Conservation (phyloP, 176 grass and related monocot genomes). For the Hordeum marinum region DNA sequence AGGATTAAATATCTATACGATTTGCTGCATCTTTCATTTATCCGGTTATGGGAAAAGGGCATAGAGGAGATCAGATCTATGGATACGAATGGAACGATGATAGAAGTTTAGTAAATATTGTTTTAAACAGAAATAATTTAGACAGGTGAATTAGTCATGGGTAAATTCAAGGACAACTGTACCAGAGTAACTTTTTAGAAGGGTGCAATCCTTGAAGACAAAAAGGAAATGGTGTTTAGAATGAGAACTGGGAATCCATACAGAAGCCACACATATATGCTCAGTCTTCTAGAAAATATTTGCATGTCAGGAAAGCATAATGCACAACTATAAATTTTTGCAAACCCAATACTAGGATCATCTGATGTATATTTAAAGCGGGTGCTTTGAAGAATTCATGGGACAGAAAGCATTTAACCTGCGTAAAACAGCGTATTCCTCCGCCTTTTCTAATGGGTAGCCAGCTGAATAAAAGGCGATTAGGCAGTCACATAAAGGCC, state of each 20-base stretch:
- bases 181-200: background rate
- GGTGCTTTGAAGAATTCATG: background rate
- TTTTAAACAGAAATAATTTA: background rate
- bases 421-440: conserved; percentile 69
- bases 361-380: background rate
- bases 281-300: conserved; percentile 20
- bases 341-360: background rate
- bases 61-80: background rate
- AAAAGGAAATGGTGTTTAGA: conserved; percentile 1
- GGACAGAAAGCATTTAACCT: conserved; percentile 49
- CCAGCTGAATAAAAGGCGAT: conserved; percentile 91
- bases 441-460: conserved; percentile 84
- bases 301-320: background rate
- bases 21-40: background rate
- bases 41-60: conserved; percentile 6
- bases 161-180: background rate
- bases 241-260: background rate
- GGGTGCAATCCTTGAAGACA: background rate
- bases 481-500: conserved; percentile 91
- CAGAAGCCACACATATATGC: conserved; percentile 3
- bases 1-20: background rate
- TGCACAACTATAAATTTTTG: background rate
- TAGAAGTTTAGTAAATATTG: background rate
- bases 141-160: background rate
- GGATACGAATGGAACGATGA: background rate